phyloP scores from a whole-genome alignment of 148 eudicot species.

The Simmondsia chinensis region DNA sequence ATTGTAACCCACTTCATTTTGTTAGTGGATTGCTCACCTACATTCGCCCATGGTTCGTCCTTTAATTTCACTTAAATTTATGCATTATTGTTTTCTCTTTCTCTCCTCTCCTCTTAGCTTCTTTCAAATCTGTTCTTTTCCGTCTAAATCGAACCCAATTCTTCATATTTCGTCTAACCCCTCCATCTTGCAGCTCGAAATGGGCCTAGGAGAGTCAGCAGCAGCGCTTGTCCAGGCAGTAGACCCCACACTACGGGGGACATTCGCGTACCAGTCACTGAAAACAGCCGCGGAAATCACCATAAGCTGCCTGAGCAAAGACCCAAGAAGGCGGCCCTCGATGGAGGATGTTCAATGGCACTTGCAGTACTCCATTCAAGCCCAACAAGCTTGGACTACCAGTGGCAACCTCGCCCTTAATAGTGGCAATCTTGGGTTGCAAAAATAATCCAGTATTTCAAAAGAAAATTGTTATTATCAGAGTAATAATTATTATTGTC shows the following conservation, averaged over 20 bases:
- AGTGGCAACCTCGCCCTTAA: slow-evolving; percentile 71
- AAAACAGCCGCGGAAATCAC: slow-evolving; percentile 63
- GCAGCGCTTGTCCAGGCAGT: slow-evolving; percentile 40
- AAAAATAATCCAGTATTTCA: slow-evolving; percentile 5
- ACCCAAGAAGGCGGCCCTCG: slow-evolving; percentile 55
- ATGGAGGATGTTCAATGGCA: slow-evolving; percentile 93
- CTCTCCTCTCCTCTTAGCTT: too few species aligned
- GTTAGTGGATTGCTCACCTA: too few species aligned
- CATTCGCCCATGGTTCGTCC: too few species aligned
- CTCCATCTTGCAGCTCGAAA: slow-evolving; percentile 58
- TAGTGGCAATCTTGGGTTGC: slow-evolving; percentile 31
- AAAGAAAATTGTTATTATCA: too few species aligned
- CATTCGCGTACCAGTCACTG: slow-evolving; percentile 74
- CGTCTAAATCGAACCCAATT: too few species aligned
- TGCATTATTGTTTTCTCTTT: too few species aligned
- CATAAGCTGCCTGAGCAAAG: slow-evolving; percentile 49
- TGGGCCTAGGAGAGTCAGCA: slow-evolving; percentile 64
- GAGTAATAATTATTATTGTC: too few species aligned
- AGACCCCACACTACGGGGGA: slow-evolving; percentile 63
- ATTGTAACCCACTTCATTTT: too few species aligned
- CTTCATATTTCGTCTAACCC: too few species aligned
- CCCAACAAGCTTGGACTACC: slow-evolving; percentile 87
- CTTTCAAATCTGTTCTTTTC: not conserved
- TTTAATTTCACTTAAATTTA: too few species aligned
- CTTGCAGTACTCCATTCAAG: slow-evolving; percentile 86